phyloP scores from a whole-genome alignment of 1,284 basidiomycete species.

The Ceratobasidium sp. region DNA sequence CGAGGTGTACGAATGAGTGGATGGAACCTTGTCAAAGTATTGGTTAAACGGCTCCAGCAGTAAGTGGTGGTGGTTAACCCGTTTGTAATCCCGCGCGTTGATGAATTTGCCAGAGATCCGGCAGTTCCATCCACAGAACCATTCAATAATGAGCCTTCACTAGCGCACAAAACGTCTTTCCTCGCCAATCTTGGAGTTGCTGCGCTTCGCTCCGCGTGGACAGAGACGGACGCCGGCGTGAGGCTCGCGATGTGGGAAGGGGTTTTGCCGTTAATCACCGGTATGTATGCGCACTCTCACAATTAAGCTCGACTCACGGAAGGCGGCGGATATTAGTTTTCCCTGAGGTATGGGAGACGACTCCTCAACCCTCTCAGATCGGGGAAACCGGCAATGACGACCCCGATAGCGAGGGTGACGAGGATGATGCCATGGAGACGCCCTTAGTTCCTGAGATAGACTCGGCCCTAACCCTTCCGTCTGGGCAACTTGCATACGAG shows the following conservation, averaged over 20 bases:
- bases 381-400: constrained; percentile 41
- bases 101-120: no score
- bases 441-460: constrained; percentile 38
- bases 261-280: constrained; percentile 71
- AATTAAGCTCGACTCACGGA: no score
- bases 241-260: constrained; percentile 73
- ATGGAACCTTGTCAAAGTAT: constrained; percentile 16
- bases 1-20: constrained; percentile 14
- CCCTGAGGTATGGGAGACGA: constrained; percentile 65
- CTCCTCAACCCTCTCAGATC: constrained; percentile 41
- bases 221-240: constrained; percentile 72
- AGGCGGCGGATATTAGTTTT: constrained; percentile 57
- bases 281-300: constrained; percentile 60
- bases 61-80: no score
- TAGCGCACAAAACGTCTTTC: neutral
- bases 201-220: constrained; percentile 76
- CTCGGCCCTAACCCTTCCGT: neutral
- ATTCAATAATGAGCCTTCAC: neutral
- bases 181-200: constrained; percentile 47
- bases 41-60: constrained; percentile 20
- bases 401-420: constrained; percentile 51
- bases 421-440: constrained; percentile 43
- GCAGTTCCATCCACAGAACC: neutral
- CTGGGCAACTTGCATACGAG: constrained; percentile 57
- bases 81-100: no score